phyloP scores from a whole-genome alignment of 768 basidiomycete genomes.

The Tricholoma sp. region DNA sequence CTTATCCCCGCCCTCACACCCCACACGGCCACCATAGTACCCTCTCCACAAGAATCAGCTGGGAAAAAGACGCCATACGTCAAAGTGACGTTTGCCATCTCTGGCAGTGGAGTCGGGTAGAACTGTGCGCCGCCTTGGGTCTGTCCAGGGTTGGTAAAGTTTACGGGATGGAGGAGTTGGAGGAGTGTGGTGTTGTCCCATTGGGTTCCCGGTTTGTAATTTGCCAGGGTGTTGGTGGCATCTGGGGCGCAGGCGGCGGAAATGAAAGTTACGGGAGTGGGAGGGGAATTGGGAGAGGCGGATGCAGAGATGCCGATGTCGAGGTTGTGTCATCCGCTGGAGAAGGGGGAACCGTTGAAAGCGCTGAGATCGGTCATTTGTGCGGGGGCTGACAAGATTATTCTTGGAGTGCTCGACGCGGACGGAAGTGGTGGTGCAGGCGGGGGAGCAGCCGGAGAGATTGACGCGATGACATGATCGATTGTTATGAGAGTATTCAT shows the following conservation, averaged over 20 bases:
- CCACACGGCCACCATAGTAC: constrained; percentile 63
- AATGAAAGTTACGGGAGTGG: constrained; percentile 42
- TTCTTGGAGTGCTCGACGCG: constrained; percentile 9
- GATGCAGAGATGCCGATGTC: constrained; percentile 39
- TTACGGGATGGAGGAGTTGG: constrained; percentile 61
- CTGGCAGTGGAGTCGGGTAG: constrained; percentile 37
- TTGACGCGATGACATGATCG: constrained; percentile 12
- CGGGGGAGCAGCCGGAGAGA: constrained; percentile 9
- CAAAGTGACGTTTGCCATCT: constrained; percentile 51
- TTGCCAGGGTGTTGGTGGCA: constrained; percentile 10
- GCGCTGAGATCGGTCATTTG: constrained; percentile 52
- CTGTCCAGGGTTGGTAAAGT: constrained; percentile 63
- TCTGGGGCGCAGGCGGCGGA: constrained; percentile 42
- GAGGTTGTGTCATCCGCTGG: constrained; percentile 51
- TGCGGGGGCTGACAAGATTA: constrained; percentile 46
- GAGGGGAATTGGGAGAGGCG: constrained; percentile 6
- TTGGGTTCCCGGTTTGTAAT: constrained; percentile 1
- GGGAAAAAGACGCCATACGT: constrained; percentile 79
- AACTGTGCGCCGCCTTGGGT: constrained; percentile 74
- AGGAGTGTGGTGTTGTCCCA: constrained; percentile 40
- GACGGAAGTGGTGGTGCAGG: constrained; percentile 6
- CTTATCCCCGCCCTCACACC: constrained; percentile 70
- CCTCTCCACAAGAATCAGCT: constrained; percentile 62
- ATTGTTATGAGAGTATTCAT: constrained; percentile 19
- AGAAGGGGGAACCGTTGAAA: constrained; percentile 56